phyloP scores from a whole-genome alignment of 2,329 filamentous ascomycete species.

The Pseudocercospora vitis region DNA sequence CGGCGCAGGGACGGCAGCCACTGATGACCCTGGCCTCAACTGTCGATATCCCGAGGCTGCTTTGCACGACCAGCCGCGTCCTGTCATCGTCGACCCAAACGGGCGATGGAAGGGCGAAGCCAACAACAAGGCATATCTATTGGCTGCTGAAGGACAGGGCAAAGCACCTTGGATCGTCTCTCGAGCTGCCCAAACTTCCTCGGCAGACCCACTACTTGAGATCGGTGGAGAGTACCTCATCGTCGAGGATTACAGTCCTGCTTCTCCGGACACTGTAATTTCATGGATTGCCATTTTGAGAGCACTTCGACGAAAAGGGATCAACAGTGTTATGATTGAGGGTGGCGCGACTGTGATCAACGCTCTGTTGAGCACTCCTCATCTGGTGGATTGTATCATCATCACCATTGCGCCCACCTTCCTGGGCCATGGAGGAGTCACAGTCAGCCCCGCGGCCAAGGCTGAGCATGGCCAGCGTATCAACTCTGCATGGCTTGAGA shows the following conservation, averaged over 20 bases:
- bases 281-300: slow-evolving; percentile 66
- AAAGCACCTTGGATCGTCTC: slow-evolving; percentile 62
- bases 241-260: slow-evolving; percentile 9
- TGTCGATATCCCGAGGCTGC: slow-evolving; percentile 64
- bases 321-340: slow-evolving; percentile 86
- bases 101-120: slow-evolving; percentile 68
- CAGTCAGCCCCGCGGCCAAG: slow-evolving; percentile 68
- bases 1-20: slow-evolving; percentile 78
- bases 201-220: slow-evolving; percentile 37
- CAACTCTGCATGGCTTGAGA: slow-evolving; percentile 63
- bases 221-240: slow-evolving; percentile 28
- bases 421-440: slow-evolving; percentile 79
- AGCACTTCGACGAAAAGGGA: slow-evolving; percentile 57
- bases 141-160: slow-evolving; percentile 65
- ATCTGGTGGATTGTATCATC: slow-evolving; percentile 73
- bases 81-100: slow-evolving; percentile 77
- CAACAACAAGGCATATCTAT: slow-evolving; percentile 60
- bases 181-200: neutral
- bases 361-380: slow-evolving; percentile 63
- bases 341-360: slow-evolving; percentile 83
- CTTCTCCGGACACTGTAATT: slow-evolving; percentile 32
- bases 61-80: slow-evolving; percentile 67
- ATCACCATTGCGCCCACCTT: slow-evolving; percentile 88
- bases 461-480: slow-evolving; percentile 48
- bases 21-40: slow-evolving; percentile 83